Percentiles rank a stretch among this genome's conserved stretches.
Evolutionary conservation across 306 rosid species (phyloP).

Genomic region (Betula pendula): DNA sequence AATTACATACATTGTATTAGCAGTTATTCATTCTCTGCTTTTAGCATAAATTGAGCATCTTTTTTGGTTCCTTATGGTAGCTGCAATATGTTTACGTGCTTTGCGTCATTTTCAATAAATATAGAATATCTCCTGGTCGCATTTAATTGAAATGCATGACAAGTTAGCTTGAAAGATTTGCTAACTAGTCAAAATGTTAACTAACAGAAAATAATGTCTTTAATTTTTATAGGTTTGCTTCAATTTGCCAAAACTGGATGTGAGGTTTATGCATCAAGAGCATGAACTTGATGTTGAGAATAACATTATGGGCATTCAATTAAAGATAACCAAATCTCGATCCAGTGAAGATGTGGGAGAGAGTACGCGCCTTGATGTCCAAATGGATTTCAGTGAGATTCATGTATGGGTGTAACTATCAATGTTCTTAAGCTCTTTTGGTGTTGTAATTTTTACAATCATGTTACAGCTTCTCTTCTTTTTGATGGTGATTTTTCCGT

Average conservation of each 20-base stretch:
- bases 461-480: constrained; percentile 36
- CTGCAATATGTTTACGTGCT: background rate
- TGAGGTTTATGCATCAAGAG: constrained; percentile 76
- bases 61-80: constrained; percentile 7
- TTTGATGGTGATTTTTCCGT: constrained; percentile 37
- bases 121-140: constrained; percentile 19
- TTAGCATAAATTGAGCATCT: constrained; percentile 1
- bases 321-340: constrained; percentile 70
- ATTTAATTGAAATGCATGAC: constrained; percentile 19
- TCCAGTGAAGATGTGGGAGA: constrained; percentile 86
- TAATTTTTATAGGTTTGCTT: constrained; percentile 70
- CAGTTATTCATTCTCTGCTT: constrained; percentile 12
- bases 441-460: constrained; percentile 18
- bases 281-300: constrained; percentile 63
- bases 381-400: constrained; percentile 90
- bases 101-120: background rate
- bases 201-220: constrained; percentile 25
- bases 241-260: constrained; percentile 83
- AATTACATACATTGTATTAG: constrained; percentile 4
- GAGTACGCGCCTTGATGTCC: constrained; percentile 86
- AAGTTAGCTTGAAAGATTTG: constrained; percentile 16
- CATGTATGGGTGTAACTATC: constrained; percentile 62
- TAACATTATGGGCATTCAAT: constrained; percentile 89
- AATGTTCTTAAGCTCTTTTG: constrained; percentile 30
- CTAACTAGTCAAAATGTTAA: constrained; percentile 23